Percentiles rank a stretch among this genome's conserved stretches.
Evolutionary conservation across 1,284 basidiomycete species (phyloP).

Genomic region (Anthracocystis walkeri): DNA sequence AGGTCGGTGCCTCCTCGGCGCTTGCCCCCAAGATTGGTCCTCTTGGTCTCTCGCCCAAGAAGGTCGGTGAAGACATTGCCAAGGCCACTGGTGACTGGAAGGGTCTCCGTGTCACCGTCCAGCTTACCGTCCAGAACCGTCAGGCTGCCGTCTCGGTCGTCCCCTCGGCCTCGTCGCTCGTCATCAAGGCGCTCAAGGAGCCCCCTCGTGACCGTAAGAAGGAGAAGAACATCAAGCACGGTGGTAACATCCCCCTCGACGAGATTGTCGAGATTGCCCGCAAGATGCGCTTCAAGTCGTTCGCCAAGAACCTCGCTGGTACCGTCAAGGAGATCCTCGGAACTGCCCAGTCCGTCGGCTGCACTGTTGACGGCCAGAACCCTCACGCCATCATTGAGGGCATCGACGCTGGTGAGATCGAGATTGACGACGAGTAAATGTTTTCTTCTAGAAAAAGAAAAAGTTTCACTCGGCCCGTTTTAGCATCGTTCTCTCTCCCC

Average conservation of each 20-base stretch:
- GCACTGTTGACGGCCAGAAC: slow-evolving; percentile 93
- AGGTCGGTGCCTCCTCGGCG: slow-evolving; percentile 98
- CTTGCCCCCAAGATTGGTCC: slow-evolving; percentile 99
- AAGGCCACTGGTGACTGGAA: slow-evolving; percentile 99
- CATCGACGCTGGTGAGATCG: slow-evolving; percentile 94
- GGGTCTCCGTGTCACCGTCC: slow-evolving; percentile 98
- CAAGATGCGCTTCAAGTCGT: slow-evolving; percentile 94
- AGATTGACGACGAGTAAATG: slow-evolving; percentile 67
- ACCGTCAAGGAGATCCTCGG: slow-evolving; percentile 80
- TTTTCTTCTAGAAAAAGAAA: neutral
- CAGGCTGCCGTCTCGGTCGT: slow-evolving; percentile 97
- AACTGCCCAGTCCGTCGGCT: slow-evolving; percentile 85
- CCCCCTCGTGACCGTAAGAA: slow-evolving; percentile 99
- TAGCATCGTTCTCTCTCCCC: slow-evolving; percentile 27
- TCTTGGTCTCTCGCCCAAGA: slow-evolving; percentile 99
- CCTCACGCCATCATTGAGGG: slow-evolving; percentile 96
- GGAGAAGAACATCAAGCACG: slow-evolving; percentile 99
- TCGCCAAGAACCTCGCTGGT: slow-evolving; percentile 89
- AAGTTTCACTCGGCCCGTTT: neutral
- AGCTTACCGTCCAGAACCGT: slow-evolving; percentile 99
- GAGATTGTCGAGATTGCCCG: slow-evolving; percentile 96
- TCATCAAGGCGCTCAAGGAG: slow-evolving; percentile 99
- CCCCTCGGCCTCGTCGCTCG: slow-evolving; percentile 95
- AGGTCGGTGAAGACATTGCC: slow-evolving; percentile 99
- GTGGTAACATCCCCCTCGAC: slow-evolving; percentile 92